Conservation (phyloP, 1,284 basidiomycete genomes). For the Volvariella surrecta region DNA sequence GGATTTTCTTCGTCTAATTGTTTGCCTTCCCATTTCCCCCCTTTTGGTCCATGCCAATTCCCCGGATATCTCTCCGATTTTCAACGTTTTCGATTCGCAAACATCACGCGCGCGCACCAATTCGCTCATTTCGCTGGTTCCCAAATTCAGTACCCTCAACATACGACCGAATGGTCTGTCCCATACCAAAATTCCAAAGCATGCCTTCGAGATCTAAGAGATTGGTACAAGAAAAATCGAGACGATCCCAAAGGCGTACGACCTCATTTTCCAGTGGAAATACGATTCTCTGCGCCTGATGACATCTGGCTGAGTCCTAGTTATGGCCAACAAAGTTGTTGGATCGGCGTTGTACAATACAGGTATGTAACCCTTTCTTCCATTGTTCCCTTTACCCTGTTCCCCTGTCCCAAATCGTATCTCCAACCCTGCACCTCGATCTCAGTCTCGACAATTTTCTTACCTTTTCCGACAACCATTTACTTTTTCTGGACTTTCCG, state of each 20-base stretch:
- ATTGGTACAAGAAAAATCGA: constrained; percentile 70
- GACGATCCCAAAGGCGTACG: constrained; percentile 65
- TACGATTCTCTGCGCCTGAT: constrained; percentile 84
- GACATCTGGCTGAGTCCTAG: constrained; percentile 93
- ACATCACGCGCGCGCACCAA: not conserved
- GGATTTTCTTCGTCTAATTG: constrained; percentile 15
- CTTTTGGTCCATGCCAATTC: too few relatives aligned
- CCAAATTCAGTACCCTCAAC: constrained; percentile 66
- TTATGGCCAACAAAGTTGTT: constrained; percentile 74
- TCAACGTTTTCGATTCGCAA: too few relatives aligned
- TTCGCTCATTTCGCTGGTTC: too few relatives aligned
- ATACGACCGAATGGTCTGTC: constrained; percentile 92
- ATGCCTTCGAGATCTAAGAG: constrained; percentile 68
- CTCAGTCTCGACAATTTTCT: not conserved
- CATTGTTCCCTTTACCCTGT: constrained; percentile 5
- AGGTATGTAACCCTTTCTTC: constrained; percentile 40
- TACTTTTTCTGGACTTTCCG: not conserved
- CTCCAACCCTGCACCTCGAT: too few relatives aligned
- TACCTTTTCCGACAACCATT: not conserved
- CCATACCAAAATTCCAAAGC: constrained; percentile 57
- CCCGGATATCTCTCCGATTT: too few relatives aligned
- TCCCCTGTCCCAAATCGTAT: constrained; percentile 6
- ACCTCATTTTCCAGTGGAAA: constrained; percentile 91
- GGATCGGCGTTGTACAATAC: constrained; percentile 96
- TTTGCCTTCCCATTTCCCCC: constrained; percentile 1